Evolutionary conservation across 768 basidiomycete genomes (phyloP), one percentile per base, ranked within the genome.

Genomic region (Gloeopeniophorella convolvens): DNA sequence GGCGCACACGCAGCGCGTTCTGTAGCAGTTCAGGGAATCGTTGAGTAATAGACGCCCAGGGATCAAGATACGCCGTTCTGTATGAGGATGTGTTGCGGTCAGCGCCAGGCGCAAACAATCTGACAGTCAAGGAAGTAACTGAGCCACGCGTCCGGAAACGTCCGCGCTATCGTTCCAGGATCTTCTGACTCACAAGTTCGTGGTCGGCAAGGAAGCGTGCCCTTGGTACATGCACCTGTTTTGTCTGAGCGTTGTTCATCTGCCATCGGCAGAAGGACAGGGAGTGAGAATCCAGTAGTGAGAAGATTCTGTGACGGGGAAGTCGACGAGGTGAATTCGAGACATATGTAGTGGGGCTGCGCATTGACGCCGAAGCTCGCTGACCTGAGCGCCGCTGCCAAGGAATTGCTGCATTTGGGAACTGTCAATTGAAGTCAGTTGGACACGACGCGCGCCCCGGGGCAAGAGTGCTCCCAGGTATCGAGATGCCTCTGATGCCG

Each of bases 1-100:
- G n/a, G n/a, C 31, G 33, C 18, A 34, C 27, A 49, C 39, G 21
- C 45, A 42, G 48, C 40, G 31, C 20, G 45, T 52, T 52, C 51
- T 42, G 39, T 46, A 48, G 35, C 45, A 45, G 45, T 53, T 46
- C 35, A 48, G 48, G 44, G 52, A 54, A 48, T n/a, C 30, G 20
- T 9, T 53, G 28, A 24, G 23, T 32, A 13, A 48, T 54, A 45
- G 52, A 42, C 52, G 52, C 24, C 35, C 43, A 33, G 34, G 33
- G 42, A 43, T 35, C 13, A 37, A 27, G 40, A 30, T 36, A 39
- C 52, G 42, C 42, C 47, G 35, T 42, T 42, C 18, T 20, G 34
- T 16, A 31, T 26, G 5, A n/a, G n/a, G n/a, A 28, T 12, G 30
- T 23, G 31, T 37, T n/a, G 30, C 31, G 26, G 12, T 36, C 16